These are phyloP conservation scores for Pittosporum tobira DNA, from an alignment of 129 eudicot species.

Conservation along the genomic window DNA sequence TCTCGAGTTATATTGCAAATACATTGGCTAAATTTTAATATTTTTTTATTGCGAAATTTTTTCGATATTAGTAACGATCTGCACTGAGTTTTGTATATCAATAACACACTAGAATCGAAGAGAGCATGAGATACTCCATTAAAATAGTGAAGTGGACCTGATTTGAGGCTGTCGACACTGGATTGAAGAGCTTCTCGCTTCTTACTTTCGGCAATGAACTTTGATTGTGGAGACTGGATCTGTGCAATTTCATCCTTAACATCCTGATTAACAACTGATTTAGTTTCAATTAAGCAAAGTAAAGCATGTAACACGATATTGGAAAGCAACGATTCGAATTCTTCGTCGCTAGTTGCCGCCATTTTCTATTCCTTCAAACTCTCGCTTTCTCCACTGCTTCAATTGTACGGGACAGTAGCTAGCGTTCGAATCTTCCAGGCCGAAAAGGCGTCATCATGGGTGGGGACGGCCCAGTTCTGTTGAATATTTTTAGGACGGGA, in stretches of 20 bases:
- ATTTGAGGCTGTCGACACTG: conserved; percentile 33
- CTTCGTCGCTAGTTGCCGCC: conserved; percentile 46
- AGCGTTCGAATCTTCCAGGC: too few relatives aligned
- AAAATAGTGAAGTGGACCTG: conserved; percentile 24
- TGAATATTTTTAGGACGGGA: too few relatives aligned
- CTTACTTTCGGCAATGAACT: conserved; percentile 28
- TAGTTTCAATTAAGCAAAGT: conserved; percentile 13
- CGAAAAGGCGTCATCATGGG: too few relatives aligned
- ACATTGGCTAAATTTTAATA: neutral
- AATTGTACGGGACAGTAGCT: too few relatives aligned
- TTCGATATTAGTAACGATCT: conserved; percentile 3
- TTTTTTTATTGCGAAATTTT: neutral
- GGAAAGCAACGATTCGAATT: conserved; percentile 34
- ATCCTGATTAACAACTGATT: conserved; percentile 25
- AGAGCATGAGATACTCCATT: neutral
- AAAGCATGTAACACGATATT: conserved; percentile 49
- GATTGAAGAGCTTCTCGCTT: conserved; percentile 44
- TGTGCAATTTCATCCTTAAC: conserved; percentile 17
- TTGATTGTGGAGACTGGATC: conserved; percentile 38
- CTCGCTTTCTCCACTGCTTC: neutral
- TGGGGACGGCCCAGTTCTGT: too few relatives aligned
- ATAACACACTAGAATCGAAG: too few relatives aligned
- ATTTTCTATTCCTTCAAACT: conserved; percentile 7
- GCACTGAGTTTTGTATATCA: neutral
- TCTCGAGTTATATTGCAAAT: neutral